Evolutionary conservation across 805 yeast species (phyloP).

Genomic region (Tetrapisispora nanseiensis): DNA sequence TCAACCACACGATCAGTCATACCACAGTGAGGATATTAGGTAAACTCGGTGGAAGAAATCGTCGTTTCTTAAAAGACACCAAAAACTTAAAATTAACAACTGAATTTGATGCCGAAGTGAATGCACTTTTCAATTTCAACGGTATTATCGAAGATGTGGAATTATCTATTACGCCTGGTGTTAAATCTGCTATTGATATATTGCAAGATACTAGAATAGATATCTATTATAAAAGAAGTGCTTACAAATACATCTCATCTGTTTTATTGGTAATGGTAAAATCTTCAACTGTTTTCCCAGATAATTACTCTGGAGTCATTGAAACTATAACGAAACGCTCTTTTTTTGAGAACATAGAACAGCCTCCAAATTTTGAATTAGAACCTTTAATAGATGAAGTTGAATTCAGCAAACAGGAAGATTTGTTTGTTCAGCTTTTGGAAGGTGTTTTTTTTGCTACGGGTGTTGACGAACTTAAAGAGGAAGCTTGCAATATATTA

Average conservation of each 20-base stretch:
- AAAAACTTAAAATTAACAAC: slow-evolving; percentile 48
- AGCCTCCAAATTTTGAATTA: slow-evolving; percentile 30
- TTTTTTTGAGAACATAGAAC: slow-evolving; percentile 16
- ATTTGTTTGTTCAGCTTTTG: slow-evolving; percentile 50
- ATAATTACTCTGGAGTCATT: slow-evolving; percentile 34
- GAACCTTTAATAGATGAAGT: slow-evolving; percentile 39
- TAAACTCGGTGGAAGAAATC: slow-evolving; percentile 91
- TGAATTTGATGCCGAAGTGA: slow-evolving; percentile 53
- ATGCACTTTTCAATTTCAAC: slow-evolving; percentile 59
- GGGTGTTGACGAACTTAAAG: slow-evolving; percentile 60
- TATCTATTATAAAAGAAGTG: slow-evolving; percentile 61
- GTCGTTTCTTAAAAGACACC: slow-evolving; percentile 73
- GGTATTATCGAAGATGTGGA: slow-evolving; percentile 57
- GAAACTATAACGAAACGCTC: slow-evolving; percentile 40
- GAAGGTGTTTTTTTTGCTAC: slow-evolving; percentile 69
- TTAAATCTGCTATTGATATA: slow-evolving; percentile 65
- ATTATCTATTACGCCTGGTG: slow-evolving; percentile 74
- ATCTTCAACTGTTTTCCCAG: slow-evolving; percentile 33
- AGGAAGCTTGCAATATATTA: slow-evolving; percentile 55
- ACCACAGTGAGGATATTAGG: slow-evolving; percentile 90
- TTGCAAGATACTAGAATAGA: slow-evolving; percentile 53
- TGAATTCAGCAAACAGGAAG: slow-evolving; percentile 51
- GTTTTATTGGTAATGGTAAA: slow-evolving; percentile 57
- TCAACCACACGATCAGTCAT: slow-evolving; percentile 90
- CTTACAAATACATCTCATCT: slow-evolving; percentile 61